Base-by-base conservation (phyloP, 768 basidiomycete genomes). In the Auricularia auricula-judae region DNA sequence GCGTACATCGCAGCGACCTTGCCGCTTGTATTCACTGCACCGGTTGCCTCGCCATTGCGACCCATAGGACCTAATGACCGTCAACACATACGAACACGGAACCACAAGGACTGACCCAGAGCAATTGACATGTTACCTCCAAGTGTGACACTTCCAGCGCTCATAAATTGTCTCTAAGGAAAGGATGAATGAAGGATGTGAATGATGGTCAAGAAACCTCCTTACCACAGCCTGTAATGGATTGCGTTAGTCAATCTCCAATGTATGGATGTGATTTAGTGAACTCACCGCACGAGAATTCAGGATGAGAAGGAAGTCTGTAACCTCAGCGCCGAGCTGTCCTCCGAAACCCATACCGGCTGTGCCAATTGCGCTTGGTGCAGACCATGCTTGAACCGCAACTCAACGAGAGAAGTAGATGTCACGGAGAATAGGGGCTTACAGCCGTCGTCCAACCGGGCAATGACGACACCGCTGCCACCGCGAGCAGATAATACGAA, bases 1-100 rank as follows among this genome's bases (percentile, higher is more conserved):
- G 87, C 90, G 74, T 93, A 92, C 93, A 98, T 97, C 42, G 94
- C 93, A 4, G 96, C 91, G 3, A 97, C 77, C 71, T 87, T 91
- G 58, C 95, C 95, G 61, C 84, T 89, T 1, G 89, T 82, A 70
- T 86, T 97, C 56, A 98, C 67, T 0, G 91, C 80, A 18, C 93
- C 94, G 2, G 80, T 80, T 3, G 93, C 96, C 77, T 98, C 96
- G n/a, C 90, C 91, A 71, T 93, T 98, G 35, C 96, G 86, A 23
- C 96, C 96, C 0, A 98, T 77, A 10, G 96, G 96, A 2, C 96
- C 96, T 77, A 71, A 94, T 96, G 14, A 77, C 76, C 10, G 76
- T 77, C 4, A 77, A 67, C 2, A 73, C 76, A 12, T 51, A 10
- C 23, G 23, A 10, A 29, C 8, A 8, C 5, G 29, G 34, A 8